Conservation (phyloP, 441 rosid genomes). For the Breynia disticha region DNA sequence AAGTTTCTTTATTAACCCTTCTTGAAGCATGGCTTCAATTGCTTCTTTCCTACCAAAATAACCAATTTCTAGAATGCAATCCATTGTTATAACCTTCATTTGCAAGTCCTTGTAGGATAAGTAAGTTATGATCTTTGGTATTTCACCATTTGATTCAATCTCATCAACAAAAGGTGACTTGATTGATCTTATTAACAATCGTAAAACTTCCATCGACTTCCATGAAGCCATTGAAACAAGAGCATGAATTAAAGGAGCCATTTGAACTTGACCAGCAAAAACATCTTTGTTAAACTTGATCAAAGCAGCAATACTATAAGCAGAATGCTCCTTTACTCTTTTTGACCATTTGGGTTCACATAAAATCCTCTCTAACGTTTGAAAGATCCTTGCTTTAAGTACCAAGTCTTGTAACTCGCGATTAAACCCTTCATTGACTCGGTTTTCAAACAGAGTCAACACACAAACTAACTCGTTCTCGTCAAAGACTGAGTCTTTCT, state of each 20-base stretch:
- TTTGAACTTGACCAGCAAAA: constrained; percentile 46
- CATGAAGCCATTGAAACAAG: constrained; percentile 31
- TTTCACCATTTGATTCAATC: constrained; percentile 30
- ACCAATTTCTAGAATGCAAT: constrained; percentile 41
- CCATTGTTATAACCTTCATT: constrained; percentile 19
- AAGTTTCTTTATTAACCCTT: constrained; percentile 32
- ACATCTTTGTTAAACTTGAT: constrained; percentile 58
- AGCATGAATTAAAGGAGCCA: constrained; percentile 34
- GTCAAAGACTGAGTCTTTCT: constrained; percentile 4
- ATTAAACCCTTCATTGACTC: constrained; percentile 40
- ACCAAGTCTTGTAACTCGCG: constrained; percentile 46
- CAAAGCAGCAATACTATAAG: constrained; percentile 31
- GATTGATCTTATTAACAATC: constrained; percentile 28
- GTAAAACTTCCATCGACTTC: constrained; percentile 28
- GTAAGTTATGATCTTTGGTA: constrained; percentile 28
- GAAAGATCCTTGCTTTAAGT: constrained; percentile 35
- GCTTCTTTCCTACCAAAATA: constrained; percentile 44
- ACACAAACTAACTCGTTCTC: constrained; percentile 23
- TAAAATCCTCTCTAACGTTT: constrained; percentile 23
- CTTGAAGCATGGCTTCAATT: constrained; percentile 30
- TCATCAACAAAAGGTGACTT: constrained; percentile 43
- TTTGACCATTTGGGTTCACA: constrained; percentile 26
- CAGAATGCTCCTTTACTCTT: constrained; percentile 35
- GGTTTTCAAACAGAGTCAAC: constrained; percentile 35
- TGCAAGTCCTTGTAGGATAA: constrained; percentile 20